Evolutionary conservation across 2,329 filamentous ascomycete genomes (phyloP).

Genomic region (Ophiostoma sp.): DNA sequence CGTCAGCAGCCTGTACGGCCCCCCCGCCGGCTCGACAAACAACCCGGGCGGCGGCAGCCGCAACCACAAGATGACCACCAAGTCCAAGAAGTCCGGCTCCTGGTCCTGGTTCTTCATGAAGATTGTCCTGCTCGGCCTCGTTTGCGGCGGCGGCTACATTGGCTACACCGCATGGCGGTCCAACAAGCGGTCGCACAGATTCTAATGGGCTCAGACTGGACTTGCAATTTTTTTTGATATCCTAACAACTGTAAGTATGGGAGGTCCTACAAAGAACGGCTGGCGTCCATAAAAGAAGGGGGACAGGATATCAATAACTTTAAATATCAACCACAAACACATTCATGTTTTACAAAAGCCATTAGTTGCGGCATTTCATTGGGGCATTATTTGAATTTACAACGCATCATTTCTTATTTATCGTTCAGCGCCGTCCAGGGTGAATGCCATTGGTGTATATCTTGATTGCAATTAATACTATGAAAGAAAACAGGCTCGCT

Average conservation of each 20-base stretch:
- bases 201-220: slow-evolving; percentile 34
- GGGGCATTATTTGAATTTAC: neutral
- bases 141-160: slow-evolving; percentile 69
- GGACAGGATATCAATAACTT: neutral
- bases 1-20: slow-evolving; percentile 81
- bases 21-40: slow-evolving; percentile 41
- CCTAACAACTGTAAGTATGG: neutral
- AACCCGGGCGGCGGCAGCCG: slow-evolving; percentile 35
- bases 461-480: slow-evolving; percentile 17
- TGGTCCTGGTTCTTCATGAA: slow-evolving; percentile 70
- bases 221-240: neutral
- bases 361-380: neutral
- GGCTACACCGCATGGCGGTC: slow-evolving; percentile 80
- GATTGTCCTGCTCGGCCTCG: slow-evolving; percentile 67
- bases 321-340: neutral
- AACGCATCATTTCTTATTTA: neutral
- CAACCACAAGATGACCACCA: slow-evolving; percentile 33
- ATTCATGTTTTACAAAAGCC: neutral
- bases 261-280: neutral
- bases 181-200: slow-evolving; percentile 55
- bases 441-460: neutral
- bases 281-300: too few relatives aligned
- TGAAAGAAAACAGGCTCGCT: slow-evolving; percentile 18
- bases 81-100: slow-evolving; percentile 44
- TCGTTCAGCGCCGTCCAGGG: too few relatives aligned